phyloP scores from a whole-genome alignment of 768 basidiomycete genomes.

The Tricholoma hemisulphureum region DNA sequence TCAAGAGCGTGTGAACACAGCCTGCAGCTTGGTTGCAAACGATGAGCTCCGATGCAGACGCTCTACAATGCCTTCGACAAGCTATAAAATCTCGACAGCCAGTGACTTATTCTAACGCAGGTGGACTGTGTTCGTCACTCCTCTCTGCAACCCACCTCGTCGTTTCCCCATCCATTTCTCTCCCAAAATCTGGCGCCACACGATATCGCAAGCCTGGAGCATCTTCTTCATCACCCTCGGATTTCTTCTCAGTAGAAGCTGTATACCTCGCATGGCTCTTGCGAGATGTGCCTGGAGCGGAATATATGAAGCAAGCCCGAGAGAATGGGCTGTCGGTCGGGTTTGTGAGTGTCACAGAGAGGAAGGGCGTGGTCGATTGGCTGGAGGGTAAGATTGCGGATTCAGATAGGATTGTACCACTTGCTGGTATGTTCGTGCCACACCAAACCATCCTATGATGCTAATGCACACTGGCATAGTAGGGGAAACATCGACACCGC shows the following conservation, averaged over 20 bases:
- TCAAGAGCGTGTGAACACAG: too few species aligned
- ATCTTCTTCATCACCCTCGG: slow-evolving; percentile 43
- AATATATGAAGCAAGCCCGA: slow-evolving; percentile 86
- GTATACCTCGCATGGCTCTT: slow-evolving; percentile 84
- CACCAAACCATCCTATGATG: too few species aligned
- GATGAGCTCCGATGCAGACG: slow-evolving; percentile 42
- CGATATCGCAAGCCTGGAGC: slow-evolving; percentile 70
- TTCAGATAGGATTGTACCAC: slow-evolving; percentile 51
- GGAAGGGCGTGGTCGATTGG: slow-evolving; percentile 86
- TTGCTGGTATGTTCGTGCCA: slow-evolving; percentile 39
- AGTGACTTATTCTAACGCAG: slow-evolving; percentile 48
- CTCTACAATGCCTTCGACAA: slow-evolving; percentile 56
- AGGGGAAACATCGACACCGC: slow-evolving; percentile 49
- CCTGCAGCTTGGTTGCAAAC: too few species aligned
- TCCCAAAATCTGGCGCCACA: slow-evolving; percentile 77
- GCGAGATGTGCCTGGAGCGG: slow-evolving; percentile 69
- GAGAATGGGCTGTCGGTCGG: slow-evolving; percentile 71
- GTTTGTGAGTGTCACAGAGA: slow-evolving; percentile 83
- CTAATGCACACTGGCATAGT: too few species aligned
- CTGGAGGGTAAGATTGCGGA: slow-evolving; percentile 57
- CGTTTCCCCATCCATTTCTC: slow-evolving; percentile 46
- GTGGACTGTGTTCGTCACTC: slow-evolving; percentile 46
- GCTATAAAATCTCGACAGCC: slow-evolving; percentile 55
- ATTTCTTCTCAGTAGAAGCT: slow-evolving; percentile 78
- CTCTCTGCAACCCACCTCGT: slow-evolving; percentile 63